Conservation (phyloP, 129 eudicot genomes). For the Pulicaria dysenterica region DNA sequence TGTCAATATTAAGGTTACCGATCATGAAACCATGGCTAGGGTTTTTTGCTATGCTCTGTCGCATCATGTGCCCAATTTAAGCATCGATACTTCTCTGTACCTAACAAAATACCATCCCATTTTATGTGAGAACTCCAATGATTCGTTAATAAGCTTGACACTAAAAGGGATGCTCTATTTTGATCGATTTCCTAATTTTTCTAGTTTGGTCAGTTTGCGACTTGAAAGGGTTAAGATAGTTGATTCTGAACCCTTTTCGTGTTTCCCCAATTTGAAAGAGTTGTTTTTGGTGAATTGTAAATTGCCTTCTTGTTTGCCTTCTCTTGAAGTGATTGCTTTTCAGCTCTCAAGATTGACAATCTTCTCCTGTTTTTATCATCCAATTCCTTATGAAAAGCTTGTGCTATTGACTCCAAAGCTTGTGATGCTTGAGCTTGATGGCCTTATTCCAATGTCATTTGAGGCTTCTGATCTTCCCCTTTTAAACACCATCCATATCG, state of each 20-base stretch:
- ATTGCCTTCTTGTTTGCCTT: background rate
- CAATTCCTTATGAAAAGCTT: background rate
- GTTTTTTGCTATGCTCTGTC: slow-evolving; percentile 21
- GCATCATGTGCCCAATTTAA: slow-evolving; percentile 16
- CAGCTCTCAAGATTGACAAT: slow-evolving; percentile 21
- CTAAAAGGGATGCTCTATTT: slow-evolving; percentile 31
- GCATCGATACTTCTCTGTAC: slow-evolving; percentile 28
- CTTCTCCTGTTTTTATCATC: slow-evolving; percentile 8
- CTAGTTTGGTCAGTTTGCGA: slow-evolving; percentile 10
- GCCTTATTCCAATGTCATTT: slow-evolving; percentile 12
- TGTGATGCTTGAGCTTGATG: slow-evolving; percentile 26
- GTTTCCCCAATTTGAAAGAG: slow-evolving; percentile 34
- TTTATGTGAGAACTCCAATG: slow-evolving; percentile 14
- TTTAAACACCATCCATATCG: slow-evolving; percentile 23
- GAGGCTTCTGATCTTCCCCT: slow-evolving; percentile 11
- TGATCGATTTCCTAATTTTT: slow-evolving; percentile 19
- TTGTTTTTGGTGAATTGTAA: slow-evolving; percentile 32
- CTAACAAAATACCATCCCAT: slow-evolving; percentile 15
- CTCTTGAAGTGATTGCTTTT: slow-evolving; percentile 24
- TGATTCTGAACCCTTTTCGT: slow-evolving; percentile 27
- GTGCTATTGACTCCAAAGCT: slow-evolving; percentile 25
- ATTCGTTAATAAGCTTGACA: slow-evolving; percentile 18
- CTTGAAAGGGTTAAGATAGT: slow-evolving; percentile 30
- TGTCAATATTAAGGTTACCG: slow-evolving; percentile 12
- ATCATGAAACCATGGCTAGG: slow-evolving; percentile 27